Evolutionary conservation across 805 yeast species (phyloP).

Genomic region (Kodamaea neixiangensis): DNA sequence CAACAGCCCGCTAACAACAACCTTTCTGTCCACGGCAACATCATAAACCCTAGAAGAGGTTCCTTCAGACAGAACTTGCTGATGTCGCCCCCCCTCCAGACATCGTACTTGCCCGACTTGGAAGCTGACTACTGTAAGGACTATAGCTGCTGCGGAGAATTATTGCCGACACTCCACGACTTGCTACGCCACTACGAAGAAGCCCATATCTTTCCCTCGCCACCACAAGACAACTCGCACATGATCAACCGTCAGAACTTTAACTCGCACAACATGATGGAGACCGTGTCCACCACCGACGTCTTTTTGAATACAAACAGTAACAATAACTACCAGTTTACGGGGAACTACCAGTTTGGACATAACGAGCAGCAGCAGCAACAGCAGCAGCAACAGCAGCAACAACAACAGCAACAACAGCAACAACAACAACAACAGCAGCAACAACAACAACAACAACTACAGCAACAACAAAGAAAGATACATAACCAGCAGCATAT

Average conservation of each 20-base stretch:
- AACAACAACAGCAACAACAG: slow-evolving; percentile 7
- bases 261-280: slow-evolving; percentile 63
- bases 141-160: slow-evolving; percentile 93
- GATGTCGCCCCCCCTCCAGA: slow-evolving; percentile 64
- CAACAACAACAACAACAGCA: slow-evolving; percentile 12
- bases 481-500: slow-evolving; percentile 7
- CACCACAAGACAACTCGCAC: slow-evolving; percentile 41
- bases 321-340: slow-evolving; percentile 13
- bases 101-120: slow-evolving; percentile 84
- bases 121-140: slow-evolving; percentile 97
- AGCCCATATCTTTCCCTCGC: slow-evolving; percentile 74
- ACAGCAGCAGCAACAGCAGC: slow-evolving; percentile 17
- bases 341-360: slow-evolving; percentile 14
- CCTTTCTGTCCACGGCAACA: slow-evolving; percentile 19
- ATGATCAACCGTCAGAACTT: slow-evolving; percentile 31
- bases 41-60: slow-evolving; percentile 40
- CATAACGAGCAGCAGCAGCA: slow-evolving; percentile 11
- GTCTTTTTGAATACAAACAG: slow-evolving; percentile 64
- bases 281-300: slow-evolving; percentile 90
- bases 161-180: slow-evolving; percentile 91
- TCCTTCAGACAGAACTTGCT: slow-evolving; percentile 38
- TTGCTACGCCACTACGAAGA: slow-evolving; percentile 93
- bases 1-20: slow-evolving; percentile 14
- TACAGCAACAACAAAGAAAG: slow-evolving; percentile 15
- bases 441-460: slow-evolving; percentile 6